Base-by-base conservation (phyloP, 176 grass and related monocot species). In the Cenchrus purpureus region DNA sequence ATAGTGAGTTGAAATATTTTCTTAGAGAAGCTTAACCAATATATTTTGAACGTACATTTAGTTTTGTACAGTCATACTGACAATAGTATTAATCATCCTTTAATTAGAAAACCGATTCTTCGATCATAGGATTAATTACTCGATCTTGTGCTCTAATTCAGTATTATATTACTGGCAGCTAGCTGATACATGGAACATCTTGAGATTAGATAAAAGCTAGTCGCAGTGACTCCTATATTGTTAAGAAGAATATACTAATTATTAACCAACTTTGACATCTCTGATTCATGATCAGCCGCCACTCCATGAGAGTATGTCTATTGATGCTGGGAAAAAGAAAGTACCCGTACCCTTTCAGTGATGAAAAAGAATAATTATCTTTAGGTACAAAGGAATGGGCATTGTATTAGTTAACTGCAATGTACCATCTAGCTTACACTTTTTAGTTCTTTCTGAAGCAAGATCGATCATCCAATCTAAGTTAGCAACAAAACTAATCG, bases 241-340 rank as follows among this genome's bases (percentile, higher is more conserved):
- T 37, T 64, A 29, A 55, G 22, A 49, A n/a, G 60, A 83, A 76
- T 51, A 67, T 48, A 29, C 8, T 40, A 37, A 40, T 40, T 40
- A 40, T 4, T 3, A 40, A 40, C 1, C 2, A 40, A 40, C 37
- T 40, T 3, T 40, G 34, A 72, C 22, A 53, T 14, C 14, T 68
- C 3, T 77, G 14, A 25, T 84, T 48, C 51, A 29, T 13, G 50
- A 55, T 40, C 12, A 51, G 46, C 45, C 8, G 45, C 12, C 25
- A 25, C 25, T 84, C 49, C 88, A 86, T 86, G 25, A 71, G 73
- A 76, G 55, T 22, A 67, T 74, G 84, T 46, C 29, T 76, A 0
- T 37, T 57, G 15, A 55, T 37, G 17, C 51, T 34, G 22, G 37
- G 37, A 4, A 40, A 40, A 73, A 54, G 63, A 57, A 80, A 25